Evolutionary conservation across 2,329 filamentous ascomycete species (phyloP).

Genomic region (Aspergillus proliferans): DNA sequence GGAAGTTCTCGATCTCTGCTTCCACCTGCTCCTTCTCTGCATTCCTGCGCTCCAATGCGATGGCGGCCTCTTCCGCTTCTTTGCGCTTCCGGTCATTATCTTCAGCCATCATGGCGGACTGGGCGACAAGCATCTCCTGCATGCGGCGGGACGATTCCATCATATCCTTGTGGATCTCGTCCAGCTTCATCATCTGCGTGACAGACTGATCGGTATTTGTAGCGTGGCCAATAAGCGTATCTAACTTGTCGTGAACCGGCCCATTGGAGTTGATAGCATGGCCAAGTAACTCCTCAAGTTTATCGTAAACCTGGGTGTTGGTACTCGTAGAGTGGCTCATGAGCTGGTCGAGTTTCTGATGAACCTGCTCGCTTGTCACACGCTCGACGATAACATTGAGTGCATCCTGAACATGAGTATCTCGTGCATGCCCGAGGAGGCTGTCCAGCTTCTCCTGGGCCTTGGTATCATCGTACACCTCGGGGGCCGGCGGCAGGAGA

Average conservation of each 20-base stretch:
- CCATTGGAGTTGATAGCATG: constrained; percentile 24
- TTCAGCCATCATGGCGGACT: constrained; percentile 53
- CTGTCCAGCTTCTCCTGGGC: constrained; percentile 56
- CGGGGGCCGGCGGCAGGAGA: constrained; percentile 48
- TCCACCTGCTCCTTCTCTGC: constrained; percentile 60
- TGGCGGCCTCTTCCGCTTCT: constrained; percentile 69
- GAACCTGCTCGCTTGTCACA: constrained; percentile 48
- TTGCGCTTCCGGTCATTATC: constrained; percentile 74
- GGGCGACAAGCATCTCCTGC: constrained; percentile 56
- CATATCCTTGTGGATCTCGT: constrained; percentile 84
- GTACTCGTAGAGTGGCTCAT: constrained; percentile 26
- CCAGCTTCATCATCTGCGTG: constrained; percentile 71
- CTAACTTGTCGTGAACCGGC: constrained; percentile 30
- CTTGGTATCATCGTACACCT: constrained; percentile 57
- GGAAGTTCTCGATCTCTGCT: constrained; percentile 44
- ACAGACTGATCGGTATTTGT: constrained; percentile 63
- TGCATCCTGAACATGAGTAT: constrained; percentile 55
- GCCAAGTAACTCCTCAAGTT: constrained; percentile 45
- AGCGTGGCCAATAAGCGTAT: constrained; percentile 44
- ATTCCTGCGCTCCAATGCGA: constrained; percentile 71
- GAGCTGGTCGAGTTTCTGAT: constrained; percentile 53
- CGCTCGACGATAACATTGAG: constrained; percentile 43
- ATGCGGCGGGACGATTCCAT: constrained; percentile 78
- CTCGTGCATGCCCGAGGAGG: constrained; percentile 36
- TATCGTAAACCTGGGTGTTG: constrained; percentile 49